A percentile compares a stretch with the other conserved stretches of the same genome.
Conservation (phyloP, 2,329 filamentous ascomycete genomes). For the Rhynchosporium agropyri region DNA sequence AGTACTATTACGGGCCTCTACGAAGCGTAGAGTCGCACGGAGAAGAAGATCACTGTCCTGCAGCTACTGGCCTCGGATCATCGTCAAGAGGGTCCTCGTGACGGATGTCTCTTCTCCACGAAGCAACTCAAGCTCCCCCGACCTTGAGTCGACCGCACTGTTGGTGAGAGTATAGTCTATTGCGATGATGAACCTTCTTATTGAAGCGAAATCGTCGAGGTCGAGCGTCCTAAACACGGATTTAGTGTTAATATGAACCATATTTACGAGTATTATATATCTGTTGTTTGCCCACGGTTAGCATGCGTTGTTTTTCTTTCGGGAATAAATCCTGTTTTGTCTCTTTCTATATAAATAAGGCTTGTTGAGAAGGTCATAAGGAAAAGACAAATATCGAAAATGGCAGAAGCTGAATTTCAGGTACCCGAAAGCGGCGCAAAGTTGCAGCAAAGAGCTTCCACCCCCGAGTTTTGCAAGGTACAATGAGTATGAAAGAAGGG, state of each 20-base stretch:
- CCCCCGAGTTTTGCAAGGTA: neutral
- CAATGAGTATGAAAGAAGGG: neutral
- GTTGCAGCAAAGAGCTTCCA: neutral
- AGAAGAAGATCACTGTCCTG: neutral
- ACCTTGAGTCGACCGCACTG: neutral
- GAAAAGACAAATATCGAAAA: neutral
- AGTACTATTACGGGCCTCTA: neutral
- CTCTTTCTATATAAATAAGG: neutral
- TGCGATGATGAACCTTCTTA: slow-evolving; percentile 1
- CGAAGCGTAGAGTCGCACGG: neutral
- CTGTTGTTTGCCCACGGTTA: neutral
- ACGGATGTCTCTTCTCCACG: neutral
- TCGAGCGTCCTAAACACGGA: neutral
- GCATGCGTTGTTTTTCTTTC: neutral
- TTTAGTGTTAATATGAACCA: neutral
- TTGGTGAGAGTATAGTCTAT: neutral
- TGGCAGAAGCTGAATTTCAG: too few relatives aligned
- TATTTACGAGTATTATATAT: neutral
- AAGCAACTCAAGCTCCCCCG: neutral
- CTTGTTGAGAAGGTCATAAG: neutral
- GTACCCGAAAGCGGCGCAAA: too few relatives aligned
- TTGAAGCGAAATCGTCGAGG: slow-evolving; percentile 5
- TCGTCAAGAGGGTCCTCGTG: neutral
- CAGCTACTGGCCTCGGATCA: neutral
- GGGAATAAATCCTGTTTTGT: too few relatives aligned